Base-by-base conservation (phyloP, 768 basidiomycete genomes). In the Psilocybe cyanescens region DNA sequence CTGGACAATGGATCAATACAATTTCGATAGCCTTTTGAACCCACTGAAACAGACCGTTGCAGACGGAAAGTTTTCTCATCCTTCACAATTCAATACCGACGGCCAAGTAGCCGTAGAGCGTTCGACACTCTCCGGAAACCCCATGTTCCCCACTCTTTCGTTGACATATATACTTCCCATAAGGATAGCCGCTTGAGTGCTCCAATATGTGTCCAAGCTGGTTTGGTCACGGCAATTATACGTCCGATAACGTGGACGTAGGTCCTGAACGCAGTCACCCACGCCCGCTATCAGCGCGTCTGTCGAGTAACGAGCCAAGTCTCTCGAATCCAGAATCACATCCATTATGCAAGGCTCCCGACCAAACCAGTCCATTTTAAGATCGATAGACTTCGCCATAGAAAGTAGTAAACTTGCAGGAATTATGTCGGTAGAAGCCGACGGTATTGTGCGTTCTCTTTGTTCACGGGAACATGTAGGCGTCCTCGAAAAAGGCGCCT, bases 321-420 rank as follows among this genome's bases (percentile, higher is more conserved):
- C 72, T 65, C 71, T 72, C 44, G 78, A 70, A 64, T 80, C 81
- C 58, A 85, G 73, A 62, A 83, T 71, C 58, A 81, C 67, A 67
- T 83, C 82, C 82, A 82, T 84, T 63, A 81, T 71, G 41, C 70
- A 80, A 64, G 71, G 74, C 50, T 64, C 74, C 33, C 68, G 72
- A 55, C 76, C 71, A 63, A 68, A 67, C 65, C 67, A 64, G 51
- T 68, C 71, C 54, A 70, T 67, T 66, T 74, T 72, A 33, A 59
- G 46, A 54, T 64, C 50, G 55, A 64, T 54, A 49, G 49, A 62
- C 54, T 60, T 50, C 11, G 56, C 57, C n/a, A 57, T 17, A 8
- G 50, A 60, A 30, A 56, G 53, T 17, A 58, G 50, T 28, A 60
- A 39, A 31, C 41, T 50, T 45, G 53, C 49, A 59, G 53, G 60